Evolutionary conservation across 192 early-diverging fungal genomes (phyloP), one percentile per base, ranked within the genome.

Genomic region (Mortierella hygrophila): DNA sequence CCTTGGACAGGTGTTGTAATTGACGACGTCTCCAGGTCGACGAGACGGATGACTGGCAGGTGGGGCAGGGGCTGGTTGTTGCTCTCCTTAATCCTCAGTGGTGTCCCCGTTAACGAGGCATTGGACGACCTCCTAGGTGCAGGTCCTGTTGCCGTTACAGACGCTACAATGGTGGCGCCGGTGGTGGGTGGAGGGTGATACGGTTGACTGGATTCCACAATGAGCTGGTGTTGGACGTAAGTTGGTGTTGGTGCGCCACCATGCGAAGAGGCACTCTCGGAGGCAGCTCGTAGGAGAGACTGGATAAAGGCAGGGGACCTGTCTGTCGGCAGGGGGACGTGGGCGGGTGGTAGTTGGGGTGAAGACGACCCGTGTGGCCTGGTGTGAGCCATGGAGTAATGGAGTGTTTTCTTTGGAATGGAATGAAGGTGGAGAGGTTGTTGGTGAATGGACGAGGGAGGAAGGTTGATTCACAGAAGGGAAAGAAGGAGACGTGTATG

Each of bases 281-380:
- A 73, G 57, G 78, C 78, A 15, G 78, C 71, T 5, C 71, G 40
- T 26, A 80, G 37, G 9, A 80, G 57, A 26, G 72, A 42, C 32
- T 80, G 38, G 35, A 80, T 54, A 68, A 80, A 80, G n/a, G 52
- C 71, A 40, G 78, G 29, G 20, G 78, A 80, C 13, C 78, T 71
- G 78, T 80, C 71, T n/a, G 32, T 73, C 0, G 78, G 78, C 21
- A 80, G 41, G 16, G 71, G 78, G 49, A 63, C 68, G 15, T n/a
- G 11, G 26, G 15, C 68, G 44, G 74, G 35, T 5, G 32, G 47
- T 8, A 55, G 42, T 16, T 20, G 21, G 20, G 63, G 16, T 16
- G 60, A 68, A 16, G 63, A 23, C 35, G 57, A 68, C 29, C 63
- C 41, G 26, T 44, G 72, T 78, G 68, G 65, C 13, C 26, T 41